phyloP scores from a whole-genome alignment of 1,284 basidiomycete species.

The Cutaneotrichosporon cutaneum region DNA sequence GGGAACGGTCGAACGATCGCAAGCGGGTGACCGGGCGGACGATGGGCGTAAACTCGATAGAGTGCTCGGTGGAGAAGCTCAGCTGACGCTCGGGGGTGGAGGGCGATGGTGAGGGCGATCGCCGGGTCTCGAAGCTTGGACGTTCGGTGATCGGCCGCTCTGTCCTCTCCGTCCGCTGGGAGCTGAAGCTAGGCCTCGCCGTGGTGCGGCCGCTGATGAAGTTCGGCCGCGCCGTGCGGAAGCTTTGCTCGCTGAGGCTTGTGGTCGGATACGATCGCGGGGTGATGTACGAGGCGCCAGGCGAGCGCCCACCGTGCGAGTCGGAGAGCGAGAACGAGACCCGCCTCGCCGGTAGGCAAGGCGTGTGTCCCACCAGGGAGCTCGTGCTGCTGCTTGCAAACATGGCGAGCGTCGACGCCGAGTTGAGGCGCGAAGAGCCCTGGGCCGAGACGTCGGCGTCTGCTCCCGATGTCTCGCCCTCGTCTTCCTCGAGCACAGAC shows the following conservation, averaged over 20 bases:
- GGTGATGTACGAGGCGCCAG: neutral
- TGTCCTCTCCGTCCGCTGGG: neutral
- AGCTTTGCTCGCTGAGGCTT: neutral
- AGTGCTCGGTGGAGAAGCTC: neutral
- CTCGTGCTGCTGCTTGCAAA: neutral
- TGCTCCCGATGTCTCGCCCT: neutral
- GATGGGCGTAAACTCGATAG: neutral
- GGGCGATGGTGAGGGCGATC: neutral
- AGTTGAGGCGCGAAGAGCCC: neutral
- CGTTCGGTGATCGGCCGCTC: neutral
- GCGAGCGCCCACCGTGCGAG: neutral
- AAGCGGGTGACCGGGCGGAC: neutral
- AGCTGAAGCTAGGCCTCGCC: neutral
- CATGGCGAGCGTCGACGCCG: neutral
- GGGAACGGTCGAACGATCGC: neutral
- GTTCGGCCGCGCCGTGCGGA: neutral
- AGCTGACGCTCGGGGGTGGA: neutral
- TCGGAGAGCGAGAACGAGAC: neutral
- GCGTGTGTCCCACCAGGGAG: neutral
- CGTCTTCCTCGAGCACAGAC: neutral
- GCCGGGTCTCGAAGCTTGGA: neutral
- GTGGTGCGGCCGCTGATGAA: neutral
- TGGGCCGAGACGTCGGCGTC: neutral
- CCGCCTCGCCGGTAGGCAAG: neutral
- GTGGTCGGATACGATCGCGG: neutral